Evolutionary conservation across 768 basidiomycete species (phyloP).

Genomic region (Rhizopogon sp.): DNA sequence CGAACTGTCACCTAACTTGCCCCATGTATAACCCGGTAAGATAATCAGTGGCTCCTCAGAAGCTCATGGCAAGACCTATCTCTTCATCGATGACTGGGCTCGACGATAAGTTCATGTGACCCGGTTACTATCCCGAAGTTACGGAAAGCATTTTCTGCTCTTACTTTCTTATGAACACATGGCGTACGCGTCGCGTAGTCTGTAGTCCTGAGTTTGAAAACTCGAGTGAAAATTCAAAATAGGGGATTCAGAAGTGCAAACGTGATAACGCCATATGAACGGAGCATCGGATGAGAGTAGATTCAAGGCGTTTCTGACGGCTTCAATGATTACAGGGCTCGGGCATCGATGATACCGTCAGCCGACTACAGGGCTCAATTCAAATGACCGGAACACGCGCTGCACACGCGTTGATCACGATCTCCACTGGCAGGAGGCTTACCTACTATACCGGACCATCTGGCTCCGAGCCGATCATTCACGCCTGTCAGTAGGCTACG

Average conservation of each 20-base stretch:
- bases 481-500: no score
- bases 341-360: background rate
- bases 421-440: background rate
- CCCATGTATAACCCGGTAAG: background rate
- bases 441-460: background rate
- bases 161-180: background rate
- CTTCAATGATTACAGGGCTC: background rate
- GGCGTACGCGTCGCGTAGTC: background rate
- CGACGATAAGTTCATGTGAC: background rate
- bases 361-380: constrained; percentile 1
- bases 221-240: background rate
- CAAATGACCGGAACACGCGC: constrained; percentile 3
- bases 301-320: background rate
- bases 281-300: background rate
- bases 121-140: background rate
- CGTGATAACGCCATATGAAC: background rate
- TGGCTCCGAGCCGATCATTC: background rate
- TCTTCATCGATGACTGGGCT: background rate
- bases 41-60: background rate
- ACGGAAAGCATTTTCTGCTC: background rate
- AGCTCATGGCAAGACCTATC: background rate
- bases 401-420: background rate
- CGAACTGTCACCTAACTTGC: background rate
- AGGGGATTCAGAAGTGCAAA: background rate
- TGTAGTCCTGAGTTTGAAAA: background rate